Evolutionary conservation across 371 early-diverging fungal species (phyloP).

Genomic region (Mucor circinelloides): DNA sequence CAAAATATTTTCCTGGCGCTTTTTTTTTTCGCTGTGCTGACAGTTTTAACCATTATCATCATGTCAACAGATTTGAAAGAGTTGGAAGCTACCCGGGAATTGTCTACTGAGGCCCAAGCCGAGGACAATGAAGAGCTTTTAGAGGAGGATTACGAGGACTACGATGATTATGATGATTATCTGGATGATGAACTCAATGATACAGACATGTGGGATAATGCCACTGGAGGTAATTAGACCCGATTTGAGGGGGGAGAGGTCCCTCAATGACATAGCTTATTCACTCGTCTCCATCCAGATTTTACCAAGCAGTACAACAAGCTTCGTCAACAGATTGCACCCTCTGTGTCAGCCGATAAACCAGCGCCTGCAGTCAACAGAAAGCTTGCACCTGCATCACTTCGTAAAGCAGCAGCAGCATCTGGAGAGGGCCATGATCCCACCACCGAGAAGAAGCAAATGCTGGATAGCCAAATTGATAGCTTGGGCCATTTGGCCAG

Average conservation of each 20-base stretch:
- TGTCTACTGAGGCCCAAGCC: neutral
- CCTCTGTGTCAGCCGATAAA: conserved; percentile 27
- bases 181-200: conserved; percentile 66
- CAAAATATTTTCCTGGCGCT: neutral
- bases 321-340: conserved; percentile 64
- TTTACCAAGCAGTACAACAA: conserved; percentile 95
- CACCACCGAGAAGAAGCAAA: conserved; percentile 33
- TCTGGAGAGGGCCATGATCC: conserved; percentile 1
- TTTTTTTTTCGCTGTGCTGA: neutral
- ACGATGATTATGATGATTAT: conserved; percentile 56
- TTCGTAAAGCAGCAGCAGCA: conserved; percentile 18
- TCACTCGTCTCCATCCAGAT: conserved; percentile 46
- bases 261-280: neutral
- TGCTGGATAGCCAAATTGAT: conserved; percentile 57
- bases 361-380: conserved; percentile 49
- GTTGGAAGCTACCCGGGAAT: neutral
- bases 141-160: conserved; percentile 38
- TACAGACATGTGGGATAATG: conserved; percentile 63
- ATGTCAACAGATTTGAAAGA: neutral
- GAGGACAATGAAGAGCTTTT: neutral
- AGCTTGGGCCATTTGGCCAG: conserved; percentile 62
- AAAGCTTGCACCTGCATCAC: conserved; percentile 21
- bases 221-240: conserved; percentile 42
- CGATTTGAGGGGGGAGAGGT: neutral
- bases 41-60: neutral